These are phyloP conservation scores for Protomyces inouyei DNA, from an alignment of 1,139 yeast species.

Conservation along the genomic window DNA sequence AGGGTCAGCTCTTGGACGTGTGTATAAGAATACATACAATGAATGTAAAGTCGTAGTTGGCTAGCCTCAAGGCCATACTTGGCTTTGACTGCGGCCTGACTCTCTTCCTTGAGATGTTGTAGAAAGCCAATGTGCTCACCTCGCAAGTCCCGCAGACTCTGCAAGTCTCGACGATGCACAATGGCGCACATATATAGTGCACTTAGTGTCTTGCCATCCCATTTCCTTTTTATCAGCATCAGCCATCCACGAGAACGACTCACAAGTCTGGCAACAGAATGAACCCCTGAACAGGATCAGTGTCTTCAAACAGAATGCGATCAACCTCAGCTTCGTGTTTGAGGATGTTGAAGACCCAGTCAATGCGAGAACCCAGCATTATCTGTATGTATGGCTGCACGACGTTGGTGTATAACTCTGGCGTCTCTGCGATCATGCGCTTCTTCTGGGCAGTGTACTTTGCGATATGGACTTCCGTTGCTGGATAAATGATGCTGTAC, in stretches of 20 bases:
- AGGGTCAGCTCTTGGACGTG: neutral
- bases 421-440: conserved; percentile 73
- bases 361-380: conserved; percentile 69
- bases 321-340: conserved; percentile 82
- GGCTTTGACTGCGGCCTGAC: conserved; percentile 60
- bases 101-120: conserved; percentile 52
- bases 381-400: conserved; percentile 74
- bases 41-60: conserved; percentile 30
- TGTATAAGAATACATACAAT: conserved; percentile 15
- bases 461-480: conserved; percentile 71
- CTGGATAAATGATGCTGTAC: conserved; percentile 78
- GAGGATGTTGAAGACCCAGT: conserved; percentile 88
- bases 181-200: conserved; percentile 74
- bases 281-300: conserved; percentile 52
- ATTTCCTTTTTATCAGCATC: conserved; percentile 53
- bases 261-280: conserved; percentile 44
- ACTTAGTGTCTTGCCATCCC: conserved; percentile 75
- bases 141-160: conserved; percentile 69
- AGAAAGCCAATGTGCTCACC: conserved; percentile 57
- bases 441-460: conserved; percentile 59
- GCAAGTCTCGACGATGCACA: conserved; percentile 64
- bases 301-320: conserved; percentile 59
- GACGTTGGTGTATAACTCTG: conserved; percentile 56
- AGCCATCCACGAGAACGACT: conserved; percentile 39
- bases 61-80: neutral